Evolutionary conservation across 1,284 basidiomycete genomes (phyloP), one percentile per base, ranked within the genome.

Genomic region (Cryptococcus amylolentus): DNA sequence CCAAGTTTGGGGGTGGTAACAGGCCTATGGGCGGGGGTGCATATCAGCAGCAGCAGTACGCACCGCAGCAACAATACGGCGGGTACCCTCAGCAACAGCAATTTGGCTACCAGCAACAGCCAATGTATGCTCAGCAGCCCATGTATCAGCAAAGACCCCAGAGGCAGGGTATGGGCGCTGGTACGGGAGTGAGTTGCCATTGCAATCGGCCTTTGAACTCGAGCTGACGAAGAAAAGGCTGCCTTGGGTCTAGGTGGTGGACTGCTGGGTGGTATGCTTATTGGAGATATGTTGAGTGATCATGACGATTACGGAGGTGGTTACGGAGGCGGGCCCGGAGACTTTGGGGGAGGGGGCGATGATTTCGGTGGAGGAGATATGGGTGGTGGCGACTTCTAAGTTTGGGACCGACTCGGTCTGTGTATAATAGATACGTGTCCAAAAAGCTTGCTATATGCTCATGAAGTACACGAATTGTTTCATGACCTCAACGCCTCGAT

Each of bases 251-350:
- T 67, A 8, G 75, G 74, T 50, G 76, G 74, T 63, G 74, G 73
- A 60, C 59, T 77, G 9, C 57, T 75, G 31, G 75, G 76, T 42
- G 76, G 76, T 46, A 75, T 77, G 75, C 64, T 76, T 66, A 54
- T 77, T 48, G 76, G 71, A 18, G 64, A 72, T 44, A 71, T 72
- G 68, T 72, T 74, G 23, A 31, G 52, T 1, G 63, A 63, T 38
- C 46, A 70, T 37, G 66, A 71, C 38, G 64, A 62, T 5, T 72
- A 74, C 54, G 55, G 61, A 45, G 71, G 74, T 46, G 73, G 72
- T 12, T 72, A 72, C 59, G 37, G 67, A 39, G 69, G 73, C 43
- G 69, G 68, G 23, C 70, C 68, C 10, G 70, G 63, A 37, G 68
- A 64, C 41, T 51, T 58, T 14, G 61, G 56, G 8, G 64, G 64